A percentile compares a stretch with the other conserved stretches of the same genome.
Evolutionary conservation across 148 eudicot genomes (phyloP).

Genomic region (Camellia japonica): DNA sequence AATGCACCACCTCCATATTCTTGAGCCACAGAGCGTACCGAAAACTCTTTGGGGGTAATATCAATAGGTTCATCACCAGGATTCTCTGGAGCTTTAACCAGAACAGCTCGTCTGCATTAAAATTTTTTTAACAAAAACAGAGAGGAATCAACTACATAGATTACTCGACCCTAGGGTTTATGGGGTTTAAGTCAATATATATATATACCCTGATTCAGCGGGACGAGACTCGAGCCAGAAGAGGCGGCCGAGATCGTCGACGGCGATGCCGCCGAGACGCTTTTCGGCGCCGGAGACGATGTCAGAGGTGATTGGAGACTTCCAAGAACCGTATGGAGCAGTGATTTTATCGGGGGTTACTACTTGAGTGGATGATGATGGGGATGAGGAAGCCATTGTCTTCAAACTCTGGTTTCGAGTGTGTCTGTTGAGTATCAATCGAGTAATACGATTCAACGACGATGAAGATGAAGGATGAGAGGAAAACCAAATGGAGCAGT

Average conservation of each 20-base stretch:
- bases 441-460: not conserved
- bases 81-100: slow-evolving; percentile 55
- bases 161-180: not conserved
- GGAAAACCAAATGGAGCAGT: not conserved
- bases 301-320: slow-evolving; percentile 86
- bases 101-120: slow-evolving; percentile 55
- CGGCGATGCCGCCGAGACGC: slow-evolving; percentile 70
- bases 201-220: slow-evolving; percentile 68
- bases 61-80: slow-evolving; percentile 50
- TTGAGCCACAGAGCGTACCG: slow-evolving; percentile 74
- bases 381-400: slow-evolving; percentile 18
- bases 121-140: slow-evolving; percentile 12
- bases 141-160: not conserved
- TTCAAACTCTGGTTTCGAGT: not conserved
- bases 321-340: slow-evolving; percentile 89
- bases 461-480: not conserved
- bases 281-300: slow-evolving; percentile 65
- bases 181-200: not conserved
- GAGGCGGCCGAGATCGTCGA: slow-evolving; percentile 63
- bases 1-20: slow-evolving; percentile 97
- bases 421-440: not conserved
- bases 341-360: slow-evolving; percentile 25
- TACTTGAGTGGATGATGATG: slow-evolving; percentile 12
- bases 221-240: slow-evolving; percentile 89
- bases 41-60: slow-evolving; percentile 70